Conservation (phyloP, 2,329 filamentous ascomycete genomes). For the Claviceps quebecensis region DNA sequence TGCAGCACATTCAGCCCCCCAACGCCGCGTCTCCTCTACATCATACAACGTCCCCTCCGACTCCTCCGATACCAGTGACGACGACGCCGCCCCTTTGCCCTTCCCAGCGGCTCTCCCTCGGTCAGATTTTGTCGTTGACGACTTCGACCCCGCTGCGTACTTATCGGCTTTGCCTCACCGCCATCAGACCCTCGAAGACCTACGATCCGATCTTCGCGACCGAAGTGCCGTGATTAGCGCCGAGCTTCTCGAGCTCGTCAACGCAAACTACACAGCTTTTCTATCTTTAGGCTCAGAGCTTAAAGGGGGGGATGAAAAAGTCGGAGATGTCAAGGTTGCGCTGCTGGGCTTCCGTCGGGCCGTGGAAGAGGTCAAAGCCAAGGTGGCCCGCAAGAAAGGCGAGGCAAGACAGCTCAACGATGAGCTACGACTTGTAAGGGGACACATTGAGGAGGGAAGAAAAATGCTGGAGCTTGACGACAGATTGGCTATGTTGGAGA, state of each 20-base stretch:
- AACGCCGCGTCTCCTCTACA: conserved; percentile 8
- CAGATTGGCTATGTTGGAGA: conserved; percentile 48
- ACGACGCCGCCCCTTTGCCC: conserved; percentile 57
- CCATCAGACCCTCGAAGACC: conserved; percentile 90
- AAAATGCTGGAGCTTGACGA: conserved; percentile 55
- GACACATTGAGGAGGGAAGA: conserved; percentile 46
- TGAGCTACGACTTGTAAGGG: conserved; percentile 53
- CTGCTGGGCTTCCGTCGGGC: conserved; percentile 75
- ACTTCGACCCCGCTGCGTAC: conserved; percentile 71
- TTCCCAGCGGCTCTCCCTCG: conserved; percentile 79
- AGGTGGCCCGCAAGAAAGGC: conserved; percentile 46
- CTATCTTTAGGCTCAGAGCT: conserved; percentile 69
- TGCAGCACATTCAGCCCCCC: neutral
- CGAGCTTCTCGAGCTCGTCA: conserved; percentile 88
- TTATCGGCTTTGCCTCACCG: conserved; percentile 69
- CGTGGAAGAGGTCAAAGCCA: conserved; percentile 56
- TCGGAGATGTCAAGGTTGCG: conserved; percentile 80
- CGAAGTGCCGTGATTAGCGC: conserved; percentile 66
- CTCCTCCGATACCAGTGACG: conserved; percentile 11
- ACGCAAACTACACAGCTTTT: conserved; percentile 88
- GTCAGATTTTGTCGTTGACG: conserved; percentile 60
- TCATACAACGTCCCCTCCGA: conserved; percentile 6
- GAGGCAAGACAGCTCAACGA: conserved; percentile 49
- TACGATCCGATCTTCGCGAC: conserved; percentile 72
- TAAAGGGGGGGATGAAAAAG: conserved; percentile 75